Evolutionary conservation across 768 basidiomycete species (phyloP).

Genomic region (Russula griseocarnosa): DNA sequence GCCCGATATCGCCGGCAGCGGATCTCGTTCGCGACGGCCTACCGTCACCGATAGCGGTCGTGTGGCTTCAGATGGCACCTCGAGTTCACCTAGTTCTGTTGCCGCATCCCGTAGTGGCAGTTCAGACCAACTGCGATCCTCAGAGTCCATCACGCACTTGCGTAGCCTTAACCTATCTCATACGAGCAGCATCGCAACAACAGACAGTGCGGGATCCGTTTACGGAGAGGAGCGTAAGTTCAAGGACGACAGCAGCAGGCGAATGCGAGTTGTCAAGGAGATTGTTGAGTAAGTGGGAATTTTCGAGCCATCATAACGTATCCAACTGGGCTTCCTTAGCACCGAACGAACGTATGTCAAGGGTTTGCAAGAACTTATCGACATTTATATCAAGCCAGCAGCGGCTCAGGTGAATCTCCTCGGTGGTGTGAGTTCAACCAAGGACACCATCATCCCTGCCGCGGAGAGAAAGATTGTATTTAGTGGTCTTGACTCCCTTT

Average conservation of each 20-base stretch:
- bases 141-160: conserved; percentile 57
- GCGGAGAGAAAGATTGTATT: conserved; percentile 90
- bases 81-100: conserved; percentile 43
- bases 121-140: conserved; percentile 57
- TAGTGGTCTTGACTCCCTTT: conserved; percentile 81
- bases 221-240: conserved; percentile 72
- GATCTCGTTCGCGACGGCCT: conserved; percentile 57
- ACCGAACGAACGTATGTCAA: conserved; percentile 95
- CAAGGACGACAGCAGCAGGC: conserved; percentile 86
- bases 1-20: conserved; percentile 39
- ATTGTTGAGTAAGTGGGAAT: conserved; percentile 72
- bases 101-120: conserved; percentile 39
- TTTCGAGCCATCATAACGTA: conserved; percentile 14
- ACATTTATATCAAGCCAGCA: conserved; percentile 91
- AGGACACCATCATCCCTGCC: conserved; percentile 82
- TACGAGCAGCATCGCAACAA: conserved; percentile 71
- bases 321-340: conserved; percentile 40
- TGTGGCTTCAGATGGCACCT: conserved; percentile 46
- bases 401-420: conserved; percentile 64
- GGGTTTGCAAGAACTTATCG: conserved; percentile 88
- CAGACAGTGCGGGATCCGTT: conserved; percentile 63
- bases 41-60: conserved; percentile 59
- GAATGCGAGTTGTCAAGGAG: conserved; percentile 81
- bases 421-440: conserved; percentile 63
- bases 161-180: conserved; percentile 58